Base-by-base conservation (phyloP, 306 rosid species). In the Urtica urens region DNA sequence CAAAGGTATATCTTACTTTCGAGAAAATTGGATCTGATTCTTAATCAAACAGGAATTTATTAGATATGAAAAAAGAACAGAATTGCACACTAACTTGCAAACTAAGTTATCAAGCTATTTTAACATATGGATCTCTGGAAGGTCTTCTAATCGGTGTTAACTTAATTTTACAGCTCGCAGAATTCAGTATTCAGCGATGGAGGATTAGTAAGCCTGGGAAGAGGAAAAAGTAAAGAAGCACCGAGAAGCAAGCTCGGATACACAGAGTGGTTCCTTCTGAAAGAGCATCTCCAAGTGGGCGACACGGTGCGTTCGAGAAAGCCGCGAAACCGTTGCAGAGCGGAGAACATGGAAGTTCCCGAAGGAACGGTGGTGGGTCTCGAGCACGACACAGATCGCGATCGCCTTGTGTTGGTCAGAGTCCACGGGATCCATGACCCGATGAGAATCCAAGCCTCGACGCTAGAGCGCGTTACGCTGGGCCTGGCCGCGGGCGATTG, bases 351-450 rank as follows among this genome's bases (percentile, higher is more conserved):
- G 93, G 62, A 71, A 37, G 74, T 88, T 53, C 82, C 93, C 1
- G 97, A 76, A 51, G 97, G 90, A 80, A 79, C 62, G 38, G 67
- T 88, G 35, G 90, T 81, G 49, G 86, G 97, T 38, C 51, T 84
- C 41, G 93, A 84, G 10, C 69, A 55, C 6, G 73, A 70, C 26
- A 37, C 77, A 3, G 95, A 72, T 51, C 62, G 51, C 14, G 60
- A 66, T 10, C 70, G 78, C 22, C 78, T 76, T 51, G 82, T 77
- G 31, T 67, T 88, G 41, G 87, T 84, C 61, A 74, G 84, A 68
- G 70, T 88, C 58, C 97, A 71, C 4, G 93, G 95, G 6, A 66
- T 81, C 63, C 87, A 84, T 7, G 93, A 88, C 66, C 97, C 93
- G 3, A 16, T 70, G 30, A 81, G 95, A 71, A 65, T 88, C 45